A percentile compares a stretch with the other conserved stretches of the same genome.
Evolutionary conservation across 2,329 filamentous ascomycete genomes (phyloP).

Genomic region (Fusarium subglutinans): DNA sequence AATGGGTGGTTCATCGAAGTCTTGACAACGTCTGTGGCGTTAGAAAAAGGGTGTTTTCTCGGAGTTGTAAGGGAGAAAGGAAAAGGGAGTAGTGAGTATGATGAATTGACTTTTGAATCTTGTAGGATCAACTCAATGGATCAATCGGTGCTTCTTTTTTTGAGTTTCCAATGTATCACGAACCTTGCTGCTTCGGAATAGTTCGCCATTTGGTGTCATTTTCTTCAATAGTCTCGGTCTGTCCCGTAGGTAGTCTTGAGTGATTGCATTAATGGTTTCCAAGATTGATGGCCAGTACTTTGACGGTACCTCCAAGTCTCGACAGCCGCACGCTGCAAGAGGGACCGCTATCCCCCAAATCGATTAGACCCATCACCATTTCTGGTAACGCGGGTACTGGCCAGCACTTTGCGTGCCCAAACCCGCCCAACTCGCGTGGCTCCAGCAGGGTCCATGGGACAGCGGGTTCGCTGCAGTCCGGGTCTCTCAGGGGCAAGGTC

Average conservation of each 20-base stretch:
- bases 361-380: not conserved
- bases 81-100: slow-evolving; percentile 1
- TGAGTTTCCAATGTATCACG: not conserved
- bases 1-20: not conserved
- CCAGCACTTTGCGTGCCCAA: slow-evolving; percentile 2
- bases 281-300: slow-evolving; percentile 5
- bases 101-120: not conserved
- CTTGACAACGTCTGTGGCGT: slow-evolving; percentile 35
- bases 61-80: slow-evolving; percentile 12
- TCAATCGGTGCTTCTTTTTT: not conserved
- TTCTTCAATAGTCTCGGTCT: slow-evolving; percentile 8
- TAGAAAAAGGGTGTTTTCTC: slow-evolving; percentile 4
- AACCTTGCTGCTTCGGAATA: not conserved
- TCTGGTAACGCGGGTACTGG: not conserved
- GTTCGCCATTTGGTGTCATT: not conserved
- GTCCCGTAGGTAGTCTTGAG: slow-evolving; percentile 15
- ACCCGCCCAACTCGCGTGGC: slow-evolving; percentile 12
- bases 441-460: slow-evolving; percentile 22
- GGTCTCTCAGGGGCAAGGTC: slow-evolving; percentile 22
- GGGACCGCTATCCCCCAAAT: slow-evolving; percentile 14
- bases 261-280: slow-evolving; percentile 11
- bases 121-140: not conserved
- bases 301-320: not conserved
- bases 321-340: slow-evolving; percentile 21
- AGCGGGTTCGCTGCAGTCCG: slow-evolving; percentile 10